Conservation (phyloP, 2,329 filamentous ascomycete genomes). For the Clonostachys byssicola region DNA sequence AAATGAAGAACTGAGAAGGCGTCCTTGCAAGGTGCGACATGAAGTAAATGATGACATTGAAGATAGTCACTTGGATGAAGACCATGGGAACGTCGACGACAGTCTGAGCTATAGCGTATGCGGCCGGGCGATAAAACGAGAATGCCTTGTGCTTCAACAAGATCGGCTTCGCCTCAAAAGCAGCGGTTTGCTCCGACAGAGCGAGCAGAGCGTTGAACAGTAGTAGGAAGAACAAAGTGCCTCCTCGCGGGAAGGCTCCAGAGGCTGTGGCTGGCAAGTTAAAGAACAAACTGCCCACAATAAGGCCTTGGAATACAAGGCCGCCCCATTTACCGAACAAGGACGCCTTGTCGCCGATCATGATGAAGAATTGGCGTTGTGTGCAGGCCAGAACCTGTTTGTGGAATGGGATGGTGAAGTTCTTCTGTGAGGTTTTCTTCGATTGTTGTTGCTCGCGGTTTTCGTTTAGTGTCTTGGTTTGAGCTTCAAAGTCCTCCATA, state of each 20-base stretch:
- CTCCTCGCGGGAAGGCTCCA: conserved; percentile 57
- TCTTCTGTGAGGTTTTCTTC: conserved; percentile 61
- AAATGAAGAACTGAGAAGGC: conserved; percentile 64
- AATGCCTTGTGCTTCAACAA: conserved; percentile 68
- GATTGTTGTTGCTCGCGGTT: conserved; percentile 56
- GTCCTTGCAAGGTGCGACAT: conserved; percentile 67
- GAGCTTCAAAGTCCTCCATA: conserved; percentile 59
- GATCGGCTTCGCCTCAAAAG: conserved; percentile 60
- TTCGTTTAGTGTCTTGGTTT: conserved; percentile 43
- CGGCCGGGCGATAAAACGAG: conserved; percentile 59
- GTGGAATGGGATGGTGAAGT: conserved; percentile 72
- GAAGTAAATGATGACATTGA: conserved; percentile 73
- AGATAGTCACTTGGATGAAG: conserved; percentile 59
- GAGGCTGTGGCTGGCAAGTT: conserved; percentile 54
- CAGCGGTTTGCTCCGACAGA: conserved; percentile 66
- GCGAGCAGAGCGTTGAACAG: conserved; percentile 63
- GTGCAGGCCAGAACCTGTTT: conserved; percentile 70
- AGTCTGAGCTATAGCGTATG: conserved; percentile 52
- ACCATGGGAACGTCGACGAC: conserved; percentile 58
- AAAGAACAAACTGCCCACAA: conserved; percentile 78
- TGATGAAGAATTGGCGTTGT: conserved; percentile 73
- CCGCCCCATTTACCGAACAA: conserved; percentile 79
- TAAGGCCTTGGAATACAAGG: conserved; percentile 68
- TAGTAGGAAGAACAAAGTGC: conserved; percentile 44
- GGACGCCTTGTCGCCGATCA: conserved; percentile 70